phyloP scores from a whole-genome alignment of 2,329 filamentous ascomycete genomes.

The Talaromyces funiculosus region DNA sequence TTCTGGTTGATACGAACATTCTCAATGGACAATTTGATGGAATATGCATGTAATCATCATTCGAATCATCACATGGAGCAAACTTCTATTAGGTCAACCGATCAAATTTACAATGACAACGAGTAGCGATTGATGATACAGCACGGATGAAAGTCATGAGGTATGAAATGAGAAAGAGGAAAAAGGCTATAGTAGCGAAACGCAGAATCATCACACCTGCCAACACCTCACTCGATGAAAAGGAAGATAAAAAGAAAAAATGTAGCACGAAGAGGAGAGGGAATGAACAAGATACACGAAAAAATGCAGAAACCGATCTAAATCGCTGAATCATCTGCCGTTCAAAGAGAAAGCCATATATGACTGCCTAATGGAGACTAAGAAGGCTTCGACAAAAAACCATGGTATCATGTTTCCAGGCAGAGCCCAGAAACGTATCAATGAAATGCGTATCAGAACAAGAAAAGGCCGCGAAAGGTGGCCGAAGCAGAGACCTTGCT shows the following conservation, averaged over 20 bases:
- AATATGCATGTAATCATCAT: background rate
- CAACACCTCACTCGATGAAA: background rate
- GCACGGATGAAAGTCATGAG: background rate
- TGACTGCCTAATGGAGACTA: constrained; percentile 2
- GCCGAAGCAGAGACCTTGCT: constrained; percentile 8
- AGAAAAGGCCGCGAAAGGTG: background rate
- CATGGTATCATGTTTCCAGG: constrained; percentile 9
- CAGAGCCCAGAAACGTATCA: constrained; percentile 12
- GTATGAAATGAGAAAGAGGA: background rate
- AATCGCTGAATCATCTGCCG: constrained; percentile 11
- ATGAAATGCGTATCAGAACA: constrained; percentile 10
- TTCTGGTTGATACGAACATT: background rate
- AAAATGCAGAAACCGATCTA: constrained; percentile 11
- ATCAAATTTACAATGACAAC: constrained; percentile 2
- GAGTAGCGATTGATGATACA: background rate
- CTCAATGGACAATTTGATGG: background rate
- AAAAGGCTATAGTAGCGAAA: background rate
- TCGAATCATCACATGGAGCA: background rate
- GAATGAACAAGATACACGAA: constrained; percentile 7
- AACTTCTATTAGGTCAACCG: constrained; percentile 3
- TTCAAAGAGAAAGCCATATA: constrained; percentile 6
- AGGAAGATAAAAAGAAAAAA: background rate
- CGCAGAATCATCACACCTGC: constrained; percentile 5
- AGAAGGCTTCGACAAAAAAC: constrained; percentile 7
- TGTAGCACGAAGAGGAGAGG: background rate